Evolutionary conservation across 495 filamentous ascomycete species (phyloP).

Genomic region (Lineolata rhizophorae): DNA sequence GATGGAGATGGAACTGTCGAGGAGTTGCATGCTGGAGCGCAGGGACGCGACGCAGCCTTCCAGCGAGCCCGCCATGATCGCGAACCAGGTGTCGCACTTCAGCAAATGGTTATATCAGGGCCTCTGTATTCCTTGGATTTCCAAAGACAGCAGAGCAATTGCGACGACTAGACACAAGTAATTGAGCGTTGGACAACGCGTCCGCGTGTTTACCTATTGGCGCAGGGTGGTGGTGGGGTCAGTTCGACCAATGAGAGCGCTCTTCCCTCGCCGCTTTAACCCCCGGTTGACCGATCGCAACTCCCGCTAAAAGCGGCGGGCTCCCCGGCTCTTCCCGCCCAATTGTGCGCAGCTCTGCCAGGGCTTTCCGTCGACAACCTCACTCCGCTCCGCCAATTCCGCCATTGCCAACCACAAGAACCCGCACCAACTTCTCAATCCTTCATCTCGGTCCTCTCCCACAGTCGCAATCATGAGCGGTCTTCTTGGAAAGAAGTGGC

Average conservation of each 20-base stretch:
- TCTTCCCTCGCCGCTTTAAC: not conserved
- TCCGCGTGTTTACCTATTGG: not conserved
- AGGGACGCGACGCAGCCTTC: conserved; percentile 46
- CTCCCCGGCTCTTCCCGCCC: no score
- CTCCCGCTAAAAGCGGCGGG: no score
- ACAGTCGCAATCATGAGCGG: conserved; percentile 40
- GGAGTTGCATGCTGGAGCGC: conserved; percentile 43
- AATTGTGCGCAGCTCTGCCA: no score
- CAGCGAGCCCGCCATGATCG: conserved; percentile 22
- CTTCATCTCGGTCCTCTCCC: conserved; percentile 3
- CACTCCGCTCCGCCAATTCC: conserved; percentile 1
- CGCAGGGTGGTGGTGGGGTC: not conserved
- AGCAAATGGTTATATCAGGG: no score
- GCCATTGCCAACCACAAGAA: not conserved
- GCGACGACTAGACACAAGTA: not conserved
- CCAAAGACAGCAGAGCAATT: not conserved
- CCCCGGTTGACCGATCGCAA: no score
- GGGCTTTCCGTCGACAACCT: not conserved
- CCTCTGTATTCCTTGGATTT: no score
- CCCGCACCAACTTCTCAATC: not conserved
- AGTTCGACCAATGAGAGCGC: not conserved
- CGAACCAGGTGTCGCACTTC: not conserved
- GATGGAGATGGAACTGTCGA: conserved; percentile 50
- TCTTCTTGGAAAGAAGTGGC: conserved; percentile 85
- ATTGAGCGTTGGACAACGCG: not conserved